phyloP scores from a whole-genome alignment of 306 rosid species.

The Gleditsia sinensis region DNA sequence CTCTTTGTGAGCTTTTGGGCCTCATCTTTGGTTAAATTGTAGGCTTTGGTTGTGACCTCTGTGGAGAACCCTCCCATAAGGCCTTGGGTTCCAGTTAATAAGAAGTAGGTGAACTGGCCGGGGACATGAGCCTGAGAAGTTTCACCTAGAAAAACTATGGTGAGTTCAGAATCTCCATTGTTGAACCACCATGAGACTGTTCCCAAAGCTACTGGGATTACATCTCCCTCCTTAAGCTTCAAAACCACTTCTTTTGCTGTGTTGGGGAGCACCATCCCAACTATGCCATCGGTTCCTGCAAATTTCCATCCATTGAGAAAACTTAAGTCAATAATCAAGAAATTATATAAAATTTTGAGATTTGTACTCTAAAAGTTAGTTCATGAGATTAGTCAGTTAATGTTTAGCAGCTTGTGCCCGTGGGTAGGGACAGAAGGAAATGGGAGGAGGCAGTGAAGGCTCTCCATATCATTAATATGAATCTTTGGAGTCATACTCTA shows the following conservation, averaged over 20 bases:
- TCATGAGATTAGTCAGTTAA: no score
- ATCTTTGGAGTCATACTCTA: no score
- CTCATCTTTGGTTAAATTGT: conserved; percentile 28
- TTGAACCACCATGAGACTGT: conserved; percentile 62
- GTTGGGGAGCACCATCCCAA: conserved; percentile 40
- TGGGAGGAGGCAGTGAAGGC: no score
- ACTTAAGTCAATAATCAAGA: background rate
- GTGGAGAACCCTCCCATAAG: conserved; percentile 39
- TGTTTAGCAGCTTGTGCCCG: no score
- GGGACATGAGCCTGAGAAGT: conserved; percentile 33
- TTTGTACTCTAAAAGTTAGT: no score
- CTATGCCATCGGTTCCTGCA: conserved; percentile 47
- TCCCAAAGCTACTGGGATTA: conserved; percentile 46
- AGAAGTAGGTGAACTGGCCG: conserved; percentile 43
- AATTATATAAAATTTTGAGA: no score
- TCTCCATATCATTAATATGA: no score
- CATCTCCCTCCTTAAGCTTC: conserved; percentile 45
- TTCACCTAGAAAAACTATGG: conserved; percentile 40
- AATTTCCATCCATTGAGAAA: background rate
- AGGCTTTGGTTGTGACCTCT: conserved; percentile 34
- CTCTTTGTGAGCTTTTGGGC: conserved; percentile 31
- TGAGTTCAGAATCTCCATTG: conserved; percentile 41
- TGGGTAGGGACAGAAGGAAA: no score
- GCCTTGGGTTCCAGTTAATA: conserved; percentile 42
- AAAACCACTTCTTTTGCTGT: conserved; percentile 41